Base-by-base conservation (phyloP, 2,329 filamentous ascomycete genomes). In the Aspergillus hiratsukae region DNA sequence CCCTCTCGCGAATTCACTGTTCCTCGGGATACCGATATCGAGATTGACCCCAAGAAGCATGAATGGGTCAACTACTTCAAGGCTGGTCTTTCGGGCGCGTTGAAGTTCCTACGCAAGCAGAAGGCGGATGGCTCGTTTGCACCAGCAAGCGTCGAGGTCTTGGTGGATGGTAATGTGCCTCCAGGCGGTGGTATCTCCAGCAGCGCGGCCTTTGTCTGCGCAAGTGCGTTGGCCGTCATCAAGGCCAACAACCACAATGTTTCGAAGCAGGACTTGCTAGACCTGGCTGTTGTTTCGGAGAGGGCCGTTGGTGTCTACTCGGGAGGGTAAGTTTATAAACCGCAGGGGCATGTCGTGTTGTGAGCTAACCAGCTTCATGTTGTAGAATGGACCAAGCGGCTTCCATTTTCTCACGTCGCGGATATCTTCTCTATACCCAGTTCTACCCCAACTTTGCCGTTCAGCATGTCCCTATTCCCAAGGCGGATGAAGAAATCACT, bases 51-150 rank as follows among this genome's bases (percentile, higher is more conserved):
- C 7, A 86, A 85, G 19, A 83, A 88, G 64, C 89, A 95, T 63
- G 91, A 97, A 76, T 99, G 94, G 94, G 89, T 91, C 56, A 99
- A 97, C 73, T 99, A 99, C 81, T 97, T 99, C 84, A 95, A 94
- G 78, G 90, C 91, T 53, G 94, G 94, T 0, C 80, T 97, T 51
- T 81, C 85, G 37, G 94, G 92, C 29, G 93, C 93, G 0, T 76
- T 96, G 55, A 84, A 89, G 66, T 80, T 96, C 57, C 78, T 99
- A 61, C 82, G 85, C 51, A 76, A 81, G 70, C 84, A 86, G 75
- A 87, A 87, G 71, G 69, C 81, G 29, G 83, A 83, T 48, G 77
- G 79, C 9, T 76, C 75, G 49, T 88, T 91, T 69, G 80, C 80
- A 46, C 87, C 90, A 2, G 82, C 83, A 50, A 88, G 89, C 66